Base-by-base conservation (phyloP, 2,329 filamentous ascomycete genomes). In the Xylariales sp. region DNA sequence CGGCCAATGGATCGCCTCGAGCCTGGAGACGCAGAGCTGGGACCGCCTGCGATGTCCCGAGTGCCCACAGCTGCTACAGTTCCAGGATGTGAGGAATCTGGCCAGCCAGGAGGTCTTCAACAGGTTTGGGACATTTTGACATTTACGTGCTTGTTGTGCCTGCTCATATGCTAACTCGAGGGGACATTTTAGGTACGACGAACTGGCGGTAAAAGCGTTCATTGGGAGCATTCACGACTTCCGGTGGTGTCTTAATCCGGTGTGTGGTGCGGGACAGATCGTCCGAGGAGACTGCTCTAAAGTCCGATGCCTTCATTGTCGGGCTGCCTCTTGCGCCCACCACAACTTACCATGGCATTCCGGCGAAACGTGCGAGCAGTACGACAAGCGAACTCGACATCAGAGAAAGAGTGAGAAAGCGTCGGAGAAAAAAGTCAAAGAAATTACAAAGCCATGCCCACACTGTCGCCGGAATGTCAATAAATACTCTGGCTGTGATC, bases 231-330 rank as follows among this genome's bases (percentile, higher is more conserved):
- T 61, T 1, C 43, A 42, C 1, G 51, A 61, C 10, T 67, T 67
- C 37, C 47, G 52, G 21, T 65, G 60, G 60, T 67, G 63, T 24
- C 52, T 65, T 13, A 54, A 59, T n/a, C 43, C 55, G 4, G 38
- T 40, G 5, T 67, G 64, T 43, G 38, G 46, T 5, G 60, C 61
- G 0, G 64, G 64, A 8, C 62, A 66, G 47, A 59, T 67, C n/a
- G 47, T 60, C 27, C 46, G 49, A 10, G 31, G 34, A 7, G 43
- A 39, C 1, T 65, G 63, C 35, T 37, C 54, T 2, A 52, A 49
- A 37, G 58, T 60, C 37, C 52, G 47, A 36, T 66, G 62, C 38
- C 24, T 53, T 19, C 53, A 38, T 4, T 66, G 64, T 40, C 44
- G 42, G n/a, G 47, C 47, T 4, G 39, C 40, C 1, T 50, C 59